phyloP scores from a whole-genome alignment of 805 yeast species.

The Myxozyma udenii region DNA sequence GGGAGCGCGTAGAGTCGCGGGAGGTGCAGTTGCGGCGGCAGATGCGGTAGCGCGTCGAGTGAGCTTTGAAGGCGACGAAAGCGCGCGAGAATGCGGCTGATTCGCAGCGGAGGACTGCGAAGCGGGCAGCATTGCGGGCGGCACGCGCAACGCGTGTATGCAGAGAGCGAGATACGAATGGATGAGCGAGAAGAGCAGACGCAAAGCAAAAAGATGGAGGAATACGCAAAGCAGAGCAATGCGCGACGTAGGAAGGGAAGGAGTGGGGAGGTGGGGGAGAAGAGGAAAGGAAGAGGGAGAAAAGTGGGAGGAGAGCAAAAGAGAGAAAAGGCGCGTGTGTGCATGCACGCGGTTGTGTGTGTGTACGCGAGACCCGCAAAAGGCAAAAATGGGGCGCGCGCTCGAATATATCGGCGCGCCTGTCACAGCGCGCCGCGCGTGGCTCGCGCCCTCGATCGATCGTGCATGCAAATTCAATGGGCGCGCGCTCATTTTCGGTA shows the following conservation, averaged over 20 bases:
- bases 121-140: constrained; percentile 5
- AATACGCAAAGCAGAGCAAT: not conserved
- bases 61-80: constrained; percentile 22
- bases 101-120: not conserved
- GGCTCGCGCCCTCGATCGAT: no score
- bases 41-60: constrained; percentile 14
- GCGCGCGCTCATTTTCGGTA: no score
- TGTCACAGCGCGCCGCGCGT: no score
- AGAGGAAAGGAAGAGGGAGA: not conserved
- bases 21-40: constrained; percentile 4
- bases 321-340: not conserved
- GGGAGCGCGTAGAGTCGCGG: constrained; percentile 18
- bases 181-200: not conserved
- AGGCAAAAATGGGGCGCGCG: not conserved
- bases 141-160: constrained; percentile 11
- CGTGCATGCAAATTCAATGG: no score
- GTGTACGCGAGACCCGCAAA: constrained; percentile 1
- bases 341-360: not conserved
- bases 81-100: not conserved
- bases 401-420: no score
- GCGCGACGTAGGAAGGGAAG: not conserved
- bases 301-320: not conserved
- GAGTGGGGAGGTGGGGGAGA: not conserved
- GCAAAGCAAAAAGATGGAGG: not conserved
- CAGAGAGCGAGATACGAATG: constrained; percentile 21